Evolutionary conservation across 1,284 basidiomycete genomes (phyloP), one percentile per base, ranked within the genome.

Genomic region (Butyriboletus appendiculatus): DNA sequence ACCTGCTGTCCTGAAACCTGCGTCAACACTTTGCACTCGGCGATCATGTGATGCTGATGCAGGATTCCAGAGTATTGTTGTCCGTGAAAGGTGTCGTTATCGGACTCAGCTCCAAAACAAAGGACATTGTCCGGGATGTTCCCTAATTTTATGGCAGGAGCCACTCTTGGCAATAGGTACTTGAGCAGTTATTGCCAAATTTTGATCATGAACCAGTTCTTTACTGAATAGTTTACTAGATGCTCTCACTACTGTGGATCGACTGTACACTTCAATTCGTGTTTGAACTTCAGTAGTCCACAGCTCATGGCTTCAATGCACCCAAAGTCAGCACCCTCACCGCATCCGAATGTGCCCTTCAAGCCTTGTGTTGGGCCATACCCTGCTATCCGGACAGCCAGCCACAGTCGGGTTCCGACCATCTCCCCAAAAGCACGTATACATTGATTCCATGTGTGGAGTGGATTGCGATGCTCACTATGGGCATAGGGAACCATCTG

Each of bases 101-200:
- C 50, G 94, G 96, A 5, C 76, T 99, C 64, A 90, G 87, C 63
- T 76, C 86, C 12, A 91, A 89, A 65, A 85, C 88, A 11, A 90
- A 99, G 79, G 97, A 99, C 69, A 88, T 99, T n/a, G 84, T 97
- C 0, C 98, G 97, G 88, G 97, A 99, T 70, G 86, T 90, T 20
- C 82, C 94, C n/a, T n/a, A n/a, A n/a, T 1, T 99, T 98, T 76
- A 92, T 99, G 81, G 88, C 94, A 33, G 97, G 97, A 10, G 82
- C 84, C 3, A 96, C 91, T 0, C 77, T 99, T 5, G 85, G 85
- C n/a, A 92, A 92, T 61, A 78, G 92, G 90, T 93, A 62, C 56
- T 77, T 20, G 33, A 24, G 37, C 34, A 37, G 20, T 52, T 33
- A 38, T 57, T 24, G 7, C 35, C 5, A 18, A 4, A 37, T 12